These are phyloP conservation scores for Debaryomyces prosopidis DNA, from an alignment of 805 yeast species.

Conservation along the genomic window DNA sequence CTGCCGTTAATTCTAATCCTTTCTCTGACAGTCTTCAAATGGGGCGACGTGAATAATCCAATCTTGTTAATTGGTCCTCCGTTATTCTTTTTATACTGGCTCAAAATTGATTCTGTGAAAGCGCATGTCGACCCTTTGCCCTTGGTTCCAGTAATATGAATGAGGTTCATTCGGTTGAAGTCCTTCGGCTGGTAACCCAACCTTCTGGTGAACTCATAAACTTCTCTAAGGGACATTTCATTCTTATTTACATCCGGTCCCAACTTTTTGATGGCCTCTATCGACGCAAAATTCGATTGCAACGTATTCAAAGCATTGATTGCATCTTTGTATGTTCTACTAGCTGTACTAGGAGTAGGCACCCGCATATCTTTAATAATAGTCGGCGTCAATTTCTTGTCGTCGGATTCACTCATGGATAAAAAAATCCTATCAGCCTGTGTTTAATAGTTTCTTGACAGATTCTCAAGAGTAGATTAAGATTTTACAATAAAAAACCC, in stretches of 20 bases:
- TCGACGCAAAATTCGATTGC: constrained; percentile 88
- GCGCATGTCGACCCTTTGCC: constrained; percentile 99
- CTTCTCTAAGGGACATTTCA: constrained; percentile 76
- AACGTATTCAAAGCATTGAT: constrained; percentile 78
- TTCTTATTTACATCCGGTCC: constrained; percentile 59
- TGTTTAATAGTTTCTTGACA: no score
- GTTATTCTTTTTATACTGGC: constrained; percentile 49
- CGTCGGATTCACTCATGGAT: constrained; percentile 4
- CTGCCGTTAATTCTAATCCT: constrained; percentile 84
- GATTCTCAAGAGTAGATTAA: no score
- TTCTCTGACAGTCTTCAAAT: constrained; percentile 88
- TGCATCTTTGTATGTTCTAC: constrained; percentile 61
- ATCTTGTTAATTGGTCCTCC: constrained; percentile 52
- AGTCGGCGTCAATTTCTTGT: not conserved
- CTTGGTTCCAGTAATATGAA: constrained; percentile 96
- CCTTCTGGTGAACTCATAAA: constrained; percentile 48
- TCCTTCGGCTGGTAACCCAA: constrained; percentile 54
- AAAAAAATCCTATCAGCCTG: not conserved
- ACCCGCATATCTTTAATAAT: constrained; percentile 8
- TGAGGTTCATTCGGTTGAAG: constrained; percentile 70
- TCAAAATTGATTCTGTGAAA: constrained; percentile 77
- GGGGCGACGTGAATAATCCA: constrained; percentile 97
- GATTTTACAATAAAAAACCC: no score
- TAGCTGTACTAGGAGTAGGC: constrained; percentile 6
- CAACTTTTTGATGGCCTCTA: constrained; percentile 75